Conservation (phyloP, 345 rosid species). For the Salix caprea region DNA sequence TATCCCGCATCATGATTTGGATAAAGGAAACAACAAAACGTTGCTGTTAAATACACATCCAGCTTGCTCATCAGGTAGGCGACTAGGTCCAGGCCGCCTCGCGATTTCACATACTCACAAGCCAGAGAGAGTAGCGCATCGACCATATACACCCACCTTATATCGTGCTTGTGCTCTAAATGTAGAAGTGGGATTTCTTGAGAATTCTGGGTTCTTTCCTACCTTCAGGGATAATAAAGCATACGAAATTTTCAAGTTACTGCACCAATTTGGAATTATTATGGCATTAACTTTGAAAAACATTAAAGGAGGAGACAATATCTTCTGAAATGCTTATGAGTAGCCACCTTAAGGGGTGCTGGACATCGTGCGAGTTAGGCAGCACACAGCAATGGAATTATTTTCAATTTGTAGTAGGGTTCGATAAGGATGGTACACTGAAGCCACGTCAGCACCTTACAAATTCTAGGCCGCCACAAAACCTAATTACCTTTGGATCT, state of each 20-base stretch:
- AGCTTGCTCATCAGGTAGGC: too few species aligned
- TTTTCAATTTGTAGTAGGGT: background rate
- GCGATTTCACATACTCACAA: background rate
- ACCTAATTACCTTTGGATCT: background rate
- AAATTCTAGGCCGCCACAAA: background rate
- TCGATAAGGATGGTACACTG: background rate
- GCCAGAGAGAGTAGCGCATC: background rate
- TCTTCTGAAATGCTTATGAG: background rate
- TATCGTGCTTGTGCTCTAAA: background rate
- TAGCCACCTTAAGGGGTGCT: background rate
- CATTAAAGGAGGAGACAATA: background rate
- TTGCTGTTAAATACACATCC: background rate
- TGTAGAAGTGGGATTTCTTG: background rate
- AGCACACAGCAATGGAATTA: background rate
- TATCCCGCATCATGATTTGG: background rate
- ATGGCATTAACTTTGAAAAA: background rate
- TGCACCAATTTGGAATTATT: background rate
- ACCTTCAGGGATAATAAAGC: background rate
- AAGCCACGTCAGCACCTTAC: background rate
- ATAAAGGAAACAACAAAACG: too few species aligned
- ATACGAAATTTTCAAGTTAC: background rate
- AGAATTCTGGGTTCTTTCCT: background rate
- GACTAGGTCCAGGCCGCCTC: background rate
- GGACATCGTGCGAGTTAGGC: conserved; percentile 3
- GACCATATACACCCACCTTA: background rate